These are phyloP conservation scores for Lotus japonicus DNA, from an alignment of 306 rosid species.

Conservation along the genomic window DNA sequence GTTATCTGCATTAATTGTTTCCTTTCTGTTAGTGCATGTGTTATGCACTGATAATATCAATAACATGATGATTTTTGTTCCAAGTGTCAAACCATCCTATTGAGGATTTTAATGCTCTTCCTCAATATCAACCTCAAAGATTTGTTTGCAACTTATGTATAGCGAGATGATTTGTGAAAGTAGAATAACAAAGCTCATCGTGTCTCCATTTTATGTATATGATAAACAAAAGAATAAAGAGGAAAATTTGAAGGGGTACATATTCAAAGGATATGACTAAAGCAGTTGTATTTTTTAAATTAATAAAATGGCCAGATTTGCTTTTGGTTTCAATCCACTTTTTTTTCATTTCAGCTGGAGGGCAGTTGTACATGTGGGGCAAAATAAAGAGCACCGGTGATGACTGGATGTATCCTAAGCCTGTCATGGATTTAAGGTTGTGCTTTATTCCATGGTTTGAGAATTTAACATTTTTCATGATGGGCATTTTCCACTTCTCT, in stretches of 20 bases:
- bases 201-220: neutral
- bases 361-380: conserved; percentile 98
- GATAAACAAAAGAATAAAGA: too few species aligned
- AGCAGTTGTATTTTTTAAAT: too few species aligned
- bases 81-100: neutral
- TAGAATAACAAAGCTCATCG: neutral
- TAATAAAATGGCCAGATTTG: too few species aligned
- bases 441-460: conserved; percentile 9
- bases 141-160: neutral
- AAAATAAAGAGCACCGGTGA: conserved; percentile 84
- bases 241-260: neutral
- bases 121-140: neutral
- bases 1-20: neutral
- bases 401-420: conserved; percentile 99
- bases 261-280: too few species aligned
- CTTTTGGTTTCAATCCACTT: neutral
- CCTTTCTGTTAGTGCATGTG: neutral
- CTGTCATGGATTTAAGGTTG: conserved; percentile 96
- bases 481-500: too few species aligned
- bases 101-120: neutral
- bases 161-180: neutral
- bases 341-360: conserved; percentile 62
- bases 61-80: neutral
- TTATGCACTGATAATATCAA: neutral
- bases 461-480: neutral